Evolutionary conservation across 2,329 filamentous ascomycete genomes (phyloP).

Genomic region (Ophiostoma populinum): DNA sequence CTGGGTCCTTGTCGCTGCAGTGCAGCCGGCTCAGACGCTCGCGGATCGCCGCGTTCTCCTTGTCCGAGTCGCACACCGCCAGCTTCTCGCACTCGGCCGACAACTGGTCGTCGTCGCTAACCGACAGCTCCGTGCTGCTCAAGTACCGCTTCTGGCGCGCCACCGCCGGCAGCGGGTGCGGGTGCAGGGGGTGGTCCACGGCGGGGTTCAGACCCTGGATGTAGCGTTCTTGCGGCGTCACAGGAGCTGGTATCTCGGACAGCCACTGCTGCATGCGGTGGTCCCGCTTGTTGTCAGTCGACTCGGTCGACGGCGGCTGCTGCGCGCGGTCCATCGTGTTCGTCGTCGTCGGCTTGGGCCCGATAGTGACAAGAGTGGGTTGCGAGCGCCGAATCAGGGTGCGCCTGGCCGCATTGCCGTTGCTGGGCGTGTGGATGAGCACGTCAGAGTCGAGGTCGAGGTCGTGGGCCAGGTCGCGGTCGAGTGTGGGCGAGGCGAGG

Average conservation of each 20-base stretch:
- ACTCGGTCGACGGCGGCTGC: neutral
- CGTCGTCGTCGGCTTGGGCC: too few species aligned
- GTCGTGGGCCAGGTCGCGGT: too few species aligned
- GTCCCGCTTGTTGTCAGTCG: conserved; percentile 1
- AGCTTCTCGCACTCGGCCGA: conserved; percentile 4
- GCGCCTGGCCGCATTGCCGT: too few species aligned
- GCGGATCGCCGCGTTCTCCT: conserved; percentile 4
- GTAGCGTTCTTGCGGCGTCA: conserved; percentile 12
- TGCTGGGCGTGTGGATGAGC: too few species aligned
- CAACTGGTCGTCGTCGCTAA: neutral
- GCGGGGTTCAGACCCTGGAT: conserved; percentile 8
- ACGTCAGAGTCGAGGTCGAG: too few species aligned
- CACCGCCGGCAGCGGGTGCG: conserved; percentile 8
- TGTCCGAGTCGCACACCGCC: conserved; percentile 3
- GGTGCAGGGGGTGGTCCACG: conserved; percentile 12
- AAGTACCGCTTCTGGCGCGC: conserved; percentile 1
- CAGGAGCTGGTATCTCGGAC: conserved; percentile 9
- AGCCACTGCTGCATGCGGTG: conserved; percentile 12
- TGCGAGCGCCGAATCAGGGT: too few species aligned
- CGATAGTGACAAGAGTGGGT: too few species aligned
- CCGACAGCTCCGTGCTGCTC: neutral
- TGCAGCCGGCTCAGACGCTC: neutral
- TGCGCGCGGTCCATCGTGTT: too few species aligned
- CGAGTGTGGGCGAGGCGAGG: too few species aligned
- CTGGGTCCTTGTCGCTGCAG: neutral